Evolutionary conservation across 768 basidiomycete genomes (phyloP).

Genomic region (Phlebiopsis gigantea): DNA sequence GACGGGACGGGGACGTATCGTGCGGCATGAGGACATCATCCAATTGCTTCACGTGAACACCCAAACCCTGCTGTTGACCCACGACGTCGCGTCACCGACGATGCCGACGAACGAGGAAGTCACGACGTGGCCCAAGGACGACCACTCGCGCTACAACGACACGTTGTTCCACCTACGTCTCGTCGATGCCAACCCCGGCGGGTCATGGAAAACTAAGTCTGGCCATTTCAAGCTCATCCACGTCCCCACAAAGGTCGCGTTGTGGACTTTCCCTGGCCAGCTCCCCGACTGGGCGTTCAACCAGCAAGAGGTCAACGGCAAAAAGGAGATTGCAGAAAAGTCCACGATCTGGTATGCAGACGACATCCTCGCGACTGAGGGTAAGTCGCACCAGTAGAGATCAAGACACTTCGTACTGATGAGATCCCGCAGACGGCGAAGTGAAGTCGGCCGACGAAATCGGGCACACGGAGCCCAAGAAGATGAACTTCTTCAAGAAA

Average conservation of each 20-base stretch:
- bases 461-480: conserved; percentile 66
- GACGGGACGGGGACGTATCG: conserved; percentile 86
- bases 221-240: conserved; percentile 91
- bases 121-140: conserved; percentile 84
- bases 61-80: conserved; percentile 78
- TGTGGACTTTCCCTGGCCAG: conserved; percentile 86
- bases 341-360: conserved; percentile 88
- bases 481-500: conserved; percentile 90
- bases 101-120: conserved; percentile 99
- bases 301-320: conserved; percentile 97
- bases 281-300: conserved; percentile 97
- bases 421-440: conserved; percentile 45
- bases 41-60: conserved; percentile 88
- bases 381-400: conserved; percentile 37
- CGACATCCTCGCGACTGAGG: conserved; percentile 66
- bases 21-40: conserved; percentile 84
- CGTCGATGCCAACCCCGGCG: conserved; percentile 67
- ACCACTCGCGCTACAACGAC: conserved; percentile 75
- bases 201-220: conserved; percentile 90
- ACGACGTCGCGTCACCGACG: conserved; percentile 95
- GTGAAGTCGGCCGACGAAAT: conserved; percentile 42
- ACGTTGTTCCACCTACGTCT: conserved; percentile 82
- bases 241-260: conserved; percentile 80
- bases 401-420: no score
- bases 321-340: conserved; percentile 83